A percentile compares a stretch with the other conserved stretches of the same genome.
Conservation (phyloP, 352 stramenopile genomes). For the Globisporangium middletonii region DNA sequence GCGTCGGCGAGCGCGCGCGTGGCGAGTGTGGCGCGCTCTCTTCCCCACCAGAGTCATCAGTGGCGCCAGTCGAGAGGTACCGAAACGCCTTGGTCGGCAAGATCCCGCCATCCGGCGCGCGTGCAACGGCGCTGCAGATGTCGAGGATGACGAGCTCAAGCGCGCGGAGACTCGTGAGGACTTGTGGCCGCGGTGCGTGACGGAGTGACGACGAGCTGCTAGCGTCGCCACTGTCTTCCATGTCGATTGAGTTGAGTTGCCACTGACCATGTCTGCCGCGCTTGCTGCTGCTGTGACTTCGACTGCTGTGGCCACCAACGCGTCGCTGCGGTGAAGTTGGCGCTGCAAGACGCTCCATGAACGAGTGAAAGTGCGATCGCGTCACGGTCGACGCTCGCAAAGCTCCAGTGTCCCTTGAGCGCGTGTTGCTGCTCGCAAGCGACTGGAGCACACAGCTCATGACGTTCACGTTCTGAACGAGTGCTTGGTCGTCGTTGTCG, state of each 20-base stretch:
- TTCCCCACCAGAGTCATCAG: neutral
- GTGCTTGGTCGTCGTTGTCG: too few relatives aligned
- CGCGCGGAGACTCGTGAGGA: slow-evolving; percentile 21
- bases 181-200: neutral
- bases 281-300: too few relatives aligned
- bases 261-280: too few relatives aligned
- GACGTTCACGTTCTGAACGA: too few relatives aligned
- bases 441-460: too few relatives aligned
- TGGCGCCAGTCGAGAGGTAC: slow-evolving; percentile 18
- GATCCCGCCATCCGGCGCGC: slow-evolving; percentile 15
- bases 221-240: neutral
- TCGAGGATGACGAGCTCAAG: slow-evolving; percentile 32
- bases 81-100: slow-evolving; percentile 20
- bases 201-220: neutral
- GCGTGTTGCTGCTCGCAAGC: neutral
- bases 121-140: slow-evolving; percentile 19
- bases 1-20: neutral
- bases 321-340: too few relatives aligned
- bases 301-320: too few relatives aligned
- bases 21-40: too few relatives aligned
- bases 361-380: slow-evolving; percentile 4
- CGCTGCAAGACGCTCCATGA: neutral
- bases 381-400: slow-evolving; percentile 2
- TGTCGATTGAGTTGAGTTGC: too few relatives aligned
- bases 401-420: neutral